phyloP scores from a whole-genome alignment of 208 protist genomes.

The Tritrichomonas musculus region DNA sequence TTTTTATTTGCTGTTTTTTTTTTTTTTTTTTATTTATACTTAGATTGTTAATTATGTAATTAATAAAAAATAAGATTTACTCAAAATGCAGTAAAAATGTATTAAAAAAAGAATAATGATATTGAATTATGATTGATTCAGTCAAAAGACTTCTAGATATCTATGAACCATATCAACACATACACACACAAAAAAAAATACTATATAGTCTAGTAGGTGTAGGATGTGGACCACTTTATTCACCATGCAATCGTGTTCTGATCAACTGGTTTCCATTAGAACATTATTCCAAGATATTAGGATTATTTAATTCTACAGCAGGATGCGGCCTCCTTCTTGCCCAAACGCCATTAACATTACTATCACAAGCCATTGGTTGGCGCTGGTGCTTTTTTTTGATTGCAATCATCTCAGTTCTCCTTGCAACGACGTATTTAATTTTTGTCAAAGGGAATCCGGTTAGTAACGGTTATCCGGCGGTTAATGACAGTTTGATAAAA shows the following conservation, averaged over 20 bases:
- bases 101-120: no score
- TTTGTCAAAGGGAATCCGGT: background rate
- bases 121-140: no score
- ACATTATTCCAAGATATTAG: background rate
- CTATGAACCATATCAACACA: no score
- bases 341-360: background rate
- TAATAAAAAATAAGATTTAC: no score
- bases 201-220: background rate
- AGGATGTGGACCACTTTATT: background rate
- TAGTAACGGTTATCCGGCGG: background rate
- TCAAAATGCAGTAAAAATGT: no score
- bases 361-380: background rate
- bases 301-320: background rate
- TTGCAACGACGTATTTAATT: background rate
- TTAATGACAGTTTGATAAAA: background rate
- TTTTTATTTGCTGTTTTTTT: no score
- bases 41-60: no score
- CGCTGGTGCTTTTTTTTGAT: background rate
- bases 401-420: background rate
- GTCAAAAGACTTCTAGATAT: no score
- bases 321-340: background rate
- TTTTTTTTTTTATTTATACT: no score
- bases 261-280: background rate
- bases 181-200: no score
- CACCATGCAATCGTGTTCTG: background rate